phyloP scores from a whole-genome alignment of 257 asterid genomes.

The Avicennia marina region DNA sequence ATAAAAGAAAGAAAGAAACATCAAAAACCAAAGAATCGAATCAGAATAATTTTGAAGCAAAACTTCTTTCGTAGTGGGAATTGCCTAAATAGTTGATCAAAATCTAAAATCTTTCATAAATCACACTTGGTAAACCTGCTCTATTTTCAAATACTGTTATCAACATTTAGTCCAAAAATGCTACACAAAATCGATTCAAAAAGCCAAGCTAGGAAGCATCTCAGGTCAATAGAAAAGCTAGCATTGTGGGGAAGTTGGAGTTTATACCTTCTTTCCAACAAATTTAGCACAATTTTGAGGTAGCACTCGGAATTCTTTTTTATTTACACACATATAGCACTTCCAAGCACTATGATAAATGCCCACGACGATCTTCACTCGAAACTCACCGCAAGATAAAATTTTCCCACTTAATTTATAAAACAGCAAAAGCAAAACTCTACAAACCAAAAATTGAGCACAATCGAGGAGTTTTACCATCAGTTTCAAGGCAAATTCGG shows the following conservation, averaged over 20 bases:
- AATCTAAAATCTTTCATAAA: too few relatives aligned
- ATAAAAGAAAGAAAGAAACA: too few relatives aligned
- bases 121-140: too few relatives aligned
- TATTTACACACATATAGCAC: neutral
- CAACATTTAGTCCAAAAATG: too few relatives aligned
- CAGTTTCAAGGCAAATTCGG: conserved; percentile 95
- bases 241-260: neutral
- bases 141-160: too few relatives aligned
- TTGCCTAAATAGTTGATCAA: too few relatives aligned
- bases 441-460: neutral
- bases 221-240: neutral
- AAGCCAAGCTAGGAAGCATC: too few relatives aligned
- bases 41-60: too few relatives aligned
- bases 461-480: conserved; percentile 40
- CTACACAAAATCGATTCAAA: too few relatives aligned
- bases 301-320: neutral
- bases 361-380: conserved; percentile 11
- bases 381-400: conserved; percentile 5
- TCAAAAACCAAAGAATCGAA: too few relatives aligned
- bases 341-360: conserved; percentile 3
- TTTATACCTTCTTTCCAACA: neutral
- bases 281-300: too few relatives aligned
- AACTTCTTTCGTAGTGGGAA: too few relatives aligned
- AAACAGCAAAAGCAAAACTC: conserved; percentile 1
- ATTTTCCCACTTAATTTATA: neutral